phyloP scores from a whole-genome alignment of 2,329 filamentous ascomycete genomes.

The Gnomoniopsis sp. region DNA sequence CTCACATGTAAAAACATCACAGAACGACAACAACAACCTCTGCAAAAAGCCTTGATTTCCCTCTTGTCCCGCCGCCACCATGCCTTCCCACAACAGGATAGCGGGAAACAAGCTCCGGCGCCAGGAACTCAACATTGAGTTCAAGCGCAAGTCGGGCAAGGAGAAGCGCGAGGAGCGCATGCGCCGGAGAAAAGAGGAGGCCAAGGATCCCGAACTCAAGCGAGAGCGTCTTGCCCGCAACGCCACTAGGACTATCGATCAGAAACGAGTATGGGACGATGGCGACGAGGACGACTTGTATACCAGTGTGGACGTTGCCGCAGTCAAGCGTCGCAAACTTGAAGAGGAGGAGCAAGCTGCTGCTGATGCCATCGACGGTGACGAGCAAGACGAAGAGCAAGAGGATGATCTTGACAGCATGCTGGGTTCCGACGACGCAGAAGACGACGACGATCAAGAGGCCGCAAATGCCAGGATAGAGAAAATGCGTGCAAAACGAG shows the following conservation, averaged over 20 bases:
- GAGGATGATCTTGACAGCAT: constrained; percentile 72
- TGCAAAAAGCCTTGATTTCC: neutral
- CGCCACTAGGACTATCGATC: constrained; percentile 76
- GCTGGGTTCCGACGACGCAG: constrained; percentile 63
- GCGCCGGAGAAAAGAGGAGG: constrained; percentile 78
- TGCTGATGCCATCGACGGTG: constrained; percentile 43
- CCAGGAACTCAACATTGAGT: constrained; percentile 72
- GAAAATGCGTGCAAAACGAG: constrained; percentile 42
- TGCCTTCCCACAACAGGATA: constrained; percentile 13
- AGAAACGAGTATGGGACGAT: constrained; percentile 88
- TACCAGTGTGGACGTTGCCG: constrained; percentile 54
- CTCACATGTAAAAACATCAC: neutral
- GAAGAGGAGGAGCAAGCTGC: constrained; percentile 44
- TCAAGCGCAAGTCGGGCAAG: constrained; percentile 74
- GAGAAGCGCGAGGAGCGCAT: constrained; percentile 74
- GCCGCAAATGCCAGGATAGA: constrained; percentile 36
- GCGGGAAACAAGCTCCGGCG: constrained; percentile 76
- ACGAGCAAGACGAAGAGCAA: constrained; percentile 42
- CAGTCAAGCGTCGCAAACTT: constrained; percentile 54
- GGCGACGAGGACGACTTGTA: constrained; percentile 58
- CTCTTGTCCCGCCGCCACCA: neutral
- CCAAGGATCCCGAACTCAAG: constrained; percentile 73
- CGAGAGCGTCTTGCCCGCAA: constrained; percentile 73
- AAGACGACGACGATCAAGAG: constrained; percentile 46
- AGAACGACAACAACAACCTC: neutral